Evolutionary conservation across 768 basidiomycete species (phyloP), one percentile per base, ranked within the genome.

Genomic region (Xanthoconium purpureum): DNA sequence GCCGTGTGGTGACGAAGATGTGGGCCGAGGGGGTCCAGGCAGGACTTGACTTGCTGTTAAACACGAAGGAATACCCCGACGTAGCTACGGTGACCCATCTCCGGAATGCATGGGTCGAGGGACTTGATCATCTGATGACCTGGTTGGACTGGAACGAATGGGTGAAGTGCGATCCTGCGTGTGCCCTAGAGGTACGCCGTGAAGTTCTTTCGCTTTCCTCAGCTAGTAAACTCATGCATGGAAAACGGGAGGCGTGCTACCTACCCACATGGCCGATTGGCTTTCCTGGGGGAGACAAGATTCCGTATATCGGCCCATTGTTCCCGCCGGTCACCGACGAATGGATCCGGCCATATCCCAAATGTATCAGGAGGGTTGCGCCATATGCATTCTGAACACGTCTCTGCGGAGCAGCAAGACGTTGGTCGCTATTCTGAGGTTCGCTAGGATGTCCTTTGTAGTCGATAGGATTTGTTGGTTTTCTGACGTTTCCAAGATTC

Each of bases 131-230:
- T 12, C 57, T 83, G 20, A 78, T 81, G 73, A 43, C 39, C 0
- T 83, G 81, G 82, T 63, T 84, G 1, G 80, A 78, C 52, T 83
- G 81, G 81, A 73, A 71, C 52, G 63, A 71, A 14, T 84, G 81
- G 82, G 64, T 75, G 6, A 77, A 67, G 32, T 83, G 82, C 54
- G 60, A 64, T 0, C 81, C 81, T 18, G 74, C 65, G 0, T 83
- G 82, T 66, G 61, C 62, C 3, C 70, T 69, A 43, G 77, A 79
- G 69, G 81, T 81, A 18, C 40, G 52, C 15, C 8, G 17, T 11
- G 55, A 28, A 6, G 15, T 8, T 20, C 3, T 38, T 29, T 39
- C 11, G 1, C 33, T 14, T 49, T 39, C 29, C 39, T 24, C 24
- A 24, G 24, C 24, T n/a, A 20, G n/a, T 38, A 8, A 32, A 47